Base-by-base conservation (phyloP, 2,329 filamentous ascomycete genomes). In the Fusarium subtropicale region DNA sequence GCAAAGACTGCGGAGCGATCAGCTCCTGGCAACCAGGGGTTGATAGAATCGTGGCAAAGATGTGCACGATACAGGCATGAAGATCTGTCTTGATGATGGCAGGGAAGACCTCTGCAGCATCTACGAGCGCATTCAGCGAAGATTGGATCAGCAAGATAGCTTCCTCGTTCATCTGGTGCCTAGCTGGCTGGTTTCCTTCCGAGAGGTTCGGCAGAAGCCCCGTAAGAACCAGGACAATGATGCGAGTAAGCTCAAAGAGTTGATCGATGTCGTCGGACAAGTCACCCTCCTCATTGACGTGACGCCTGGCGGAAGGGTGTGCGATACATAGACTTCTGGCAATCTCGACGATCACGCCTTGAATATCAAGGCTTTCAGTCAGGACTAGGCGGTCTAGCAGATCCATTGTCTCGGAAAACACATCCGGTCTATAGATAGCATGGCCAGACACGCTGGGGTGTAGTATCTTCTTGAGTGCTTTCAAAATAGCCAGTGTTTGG, bases 321-420 rank as follows among this genome's bases (percentile, higher is more conserved):
- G 93, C 91, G 20, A 98, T 86, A 73, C 95, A 97, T 18, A 99
- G 84, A 50, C 93, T 94, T 57, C 94, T 88, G 1, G 94, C 94
- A 74, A 98, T 97, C 73, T 97, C 92, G 11, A 99, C 94, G 75
- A 99, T 97, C 30, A 97, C 93, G 1, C 88, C 88, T 79, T 99
- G 96, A 22, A 98, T 92, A 66, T 94, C 91, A 28, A 96, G 85
- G 1, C 92, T 92, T 77, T 98, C 95, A 0, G 95, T 99, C 62
- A 99, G 86, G 6, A 97, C 94, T 38, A 99, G 88, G 9, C 96
- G 90, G 79, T 98, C 95, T 6, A 99, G 87, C 55, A 97, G 88
- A 74, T 99, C 96, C 90, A 98, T 97, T 0, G 94, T 97, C 81
- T 99, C 96, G 0, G 94, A 92, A 78, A 99, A 99, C 46, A 99